Conservation (phyloP, 2,329 filamentous ascomycete species). For the Clonostachys byssicola region DNA sequence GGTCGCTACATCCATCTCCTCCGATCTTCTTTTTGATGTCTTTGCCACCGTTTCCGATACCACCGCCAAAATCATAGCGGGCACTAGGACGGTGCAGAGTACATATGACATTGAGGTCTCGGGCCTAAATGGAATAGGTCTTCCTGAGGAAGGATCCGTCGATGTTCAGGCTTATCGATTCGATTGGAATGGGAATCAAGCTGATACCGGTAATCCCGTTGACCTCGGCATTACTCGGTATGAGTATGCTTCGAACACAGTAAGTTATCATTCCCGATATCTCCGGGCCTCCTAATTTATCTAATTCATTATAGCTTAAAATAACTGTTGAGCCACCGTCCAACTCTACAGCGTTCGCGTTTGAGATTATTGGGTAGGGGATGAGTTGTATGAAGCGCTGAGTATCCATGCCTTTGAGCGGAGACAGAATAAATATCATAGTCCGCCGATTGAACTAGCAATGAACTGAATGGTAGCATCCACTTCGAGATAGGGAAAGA, state of each 20-base stretch:
- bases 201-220: constrained; percentile 1
- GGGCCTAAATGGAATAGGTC: constrained; percentile 1
- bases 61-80: constrained; percentile 2
- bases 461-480: too few species aligned
- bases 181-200: constrained; percentile 1
- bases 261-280: background rate
- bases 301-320: too few species aligned
- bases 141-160: constrained; percentile 1
- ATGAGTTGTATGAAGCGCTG: too few species aligned
- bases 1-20: constrained; percentile 1
- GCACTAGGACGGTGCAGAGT: background rate
- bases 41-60: constrained; percentile 1
- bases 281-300: too few species aligned
- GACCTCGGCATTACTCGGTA: constrained; percentile 1
- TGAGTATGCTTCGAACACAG: background rate
- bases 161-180: constrained; percentile 2
- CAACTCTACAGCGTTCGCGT: too few species aligned
- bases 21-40: constrained; percentile 2
- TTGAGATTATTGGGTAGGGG: too few species aligned
- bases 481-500: too few species aligned
- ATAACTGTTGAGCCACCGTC: too few species aligned
- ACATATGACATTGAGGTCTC: constrained; percentile 1
- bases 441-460: too few species aligned
- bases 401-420: too few species aligned
- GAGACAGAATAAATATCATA: too few species aligned